Base-by-base conservation (phyloP, 306 rosid species). In the Prinsepia uniflora region DNA sequence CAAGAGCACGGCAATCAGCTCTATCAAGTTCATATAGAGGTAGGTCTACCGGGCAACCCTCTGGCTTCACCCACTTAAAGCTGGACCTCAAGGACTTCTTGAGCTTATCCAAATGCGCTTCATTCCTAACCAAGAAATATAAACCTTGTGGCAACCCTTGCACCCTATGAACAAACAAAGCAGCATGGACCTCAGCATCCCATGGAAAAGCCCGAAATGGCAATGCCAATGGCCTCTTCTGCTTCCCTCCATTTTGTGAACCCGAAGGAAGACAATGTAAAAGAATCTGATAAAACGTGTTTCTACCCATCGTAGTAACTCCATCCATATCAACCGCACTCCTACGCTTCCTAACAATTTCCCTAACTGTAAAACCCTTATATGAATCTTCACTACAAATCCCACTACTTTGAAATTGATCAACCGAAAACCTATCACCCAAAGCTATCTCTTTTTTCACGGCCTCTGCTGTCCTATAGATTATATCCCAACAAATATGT, bases 291-390 rank as follows among this genome's bases (percentile, higher is more conserved):
- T 90, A 90, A 86, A 90, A 94, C 0, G 87, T 76, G 6, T 87
- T 88, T 67, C 92, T 84, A 52, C 75, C 77, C 72, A 94, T 90
- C 46, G 14, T 47, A 7, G 92, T 90, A 50, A 87, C 84, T 39
- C 89, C 92, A 54, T 94, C 98, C 98, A 94, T 89, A 81, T 89
- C 97, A 14, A 94, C 97, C 0, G 97, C 98, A 45, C 98, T 90
- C 75, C 98, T 86, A 10, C 97, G 90, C 80, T 86, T 94, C 87
- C 97, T 75, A 19, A 86, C 90, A 58, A 94, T 84, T 76, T 94
- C 85, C 76, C 97, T 90, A n/a, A 73, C 71, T 1, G 84, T 89
- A 13, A 83, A 84, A 2, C 79, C 87, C 79, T 87, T 87, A 60
- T 89, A 94, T 0, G 72, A 69, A 24, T 49, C 48, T 57, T 81